Evolutionary conservation across 306 rosid genomes (phyloP).

Genomic region (Begonia masoniana): DNA sequence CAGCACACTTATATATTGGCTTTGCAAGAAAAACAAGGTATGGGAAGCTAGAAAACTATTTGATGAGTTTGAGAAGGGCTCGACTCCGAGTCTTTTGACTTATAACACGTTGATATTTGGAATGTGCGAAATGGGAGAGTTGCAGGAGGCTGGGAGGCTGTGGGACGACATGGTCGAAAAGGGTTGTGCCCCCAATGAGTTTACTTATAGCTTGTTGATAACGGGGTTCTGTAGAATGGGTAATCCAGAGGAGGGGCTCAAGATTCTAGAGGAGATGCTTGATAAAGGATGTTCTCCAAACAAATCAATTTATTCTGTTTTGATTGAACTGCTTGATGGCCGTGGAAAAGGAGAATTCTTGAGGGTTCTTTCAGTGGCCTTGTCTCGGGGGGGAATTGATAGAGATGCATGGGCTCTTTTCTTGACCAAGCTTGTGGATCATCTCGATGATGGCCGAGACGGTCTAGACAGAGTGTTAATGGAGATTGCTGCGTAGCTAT

Average conservation of each 20-base stretch:
- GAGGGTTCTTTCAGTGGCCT: slow-evolving; percentile 30
- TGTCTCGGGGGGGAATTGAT: slow-evolving; percentile 28
- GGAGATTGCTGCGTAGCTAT: slow-evolving; percentile 9
- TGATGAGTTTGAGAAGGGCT: slow-evolving; percentile 43
- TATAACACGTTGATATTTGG: slow-evolving; percentile 57
- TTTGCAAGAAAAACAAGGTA: slow-evolving; percentile 51
- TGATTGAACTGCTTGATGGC: slow-evolving; percentile 39
- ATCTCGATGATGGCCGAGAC: slow-evolving; percentile 16
- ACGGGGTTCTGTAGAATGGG: slow-evolving; percentile 58
- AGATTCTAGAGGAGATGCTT: slow-evolving; percentile 60
- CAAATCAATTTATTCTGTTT: slow-evolving; percentile 33
- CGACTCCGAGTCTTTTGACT: slow-evolving; percentile 38
- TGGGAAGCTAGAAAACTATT: slow-evolving; percentile 58
- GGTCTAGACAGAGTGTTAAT: slow-evolving; percentile 25
- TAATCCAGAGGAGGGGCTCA: slow-evolving; percentile 43
- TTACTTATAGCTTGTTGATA: slow-evolving; percentile 53
- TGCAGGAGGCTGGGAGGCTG: slow-evolving; percentile 65
- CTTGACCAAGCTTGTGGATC: slow-evolving; percentile 14
- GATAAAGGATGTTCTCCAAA: slow-evolving; percentile 37
- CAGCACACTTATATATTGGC: slow-evolving; percentile 56
- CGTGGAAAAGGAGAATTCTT: slow-evolving; percentile 18
- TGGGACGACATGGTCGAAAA: slow-evolving; percentile 86
- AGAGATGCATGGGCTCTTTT: slow-evolving; percentile 29
- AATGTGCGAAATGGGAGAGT: slow-evolving; percentile 62
- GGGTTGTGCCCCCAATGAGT: slow-evolving; percentile 42